Conservation (phyloP, 352 stramenopile species). For the Phytopythium oedochilum region DNA sequence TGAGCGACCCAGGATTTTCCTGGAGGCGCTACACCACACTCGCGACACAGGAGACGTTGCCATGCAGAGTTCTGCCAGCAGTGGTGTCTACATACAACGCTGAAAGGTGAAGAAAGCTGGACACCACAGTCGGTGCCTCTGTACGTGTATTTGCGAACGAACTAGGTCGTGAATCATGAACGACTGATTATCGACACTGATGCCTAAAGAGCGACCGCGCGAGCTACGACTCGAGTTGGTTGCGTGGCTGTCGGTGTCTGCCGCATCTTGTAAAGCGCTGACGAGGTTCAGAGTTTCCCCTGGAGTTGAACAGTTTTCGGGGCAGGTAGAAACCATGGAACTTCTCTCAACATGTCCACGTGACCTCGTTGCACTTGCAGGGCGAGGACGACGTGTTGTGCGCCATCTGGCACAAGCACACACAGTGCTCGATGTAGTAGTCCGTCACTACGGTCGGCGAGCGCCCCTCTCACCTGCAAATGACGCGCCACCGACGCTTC, state of each 20-base stretch:
- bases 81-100: too few species aligned
- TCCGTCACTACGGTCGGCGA: conserved; percentile 15
- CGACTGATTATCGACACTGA: too few species aligned
- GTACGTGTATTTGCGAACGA: background rate
- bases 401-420: conserved; percentile 12
- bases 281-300: conserved; percentile 2
- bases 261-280: too few species aligned
- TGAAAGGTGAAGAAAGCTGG: too few species aligned
- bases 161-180: background rate
- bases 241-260: too few species aligned
- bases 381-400: background rate
- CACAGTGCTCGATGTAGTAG: conserved; percentile 15
- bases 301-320: conserved; percentile 7
- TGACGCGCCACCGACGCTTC: conserved; percentile 8
- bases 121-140: too few species aligned
- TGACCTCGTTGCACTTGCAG: conserved; percentile 8
- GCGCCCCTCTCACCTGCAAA: conserved; percentile 16
- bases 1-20: too few species aligned
- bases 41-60: too few species aligned
- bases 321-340: conserved; percentile 11
- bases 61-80: too few species aligned
- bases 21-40: too few species aligned
- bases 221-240: too few species aligned
- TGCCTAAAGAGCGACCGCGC: too few species aligned
- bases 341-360: conserved; percentile 17